Conservation (phyloP, 163 green algal species). For the Chloromonas sp. region DNA sequence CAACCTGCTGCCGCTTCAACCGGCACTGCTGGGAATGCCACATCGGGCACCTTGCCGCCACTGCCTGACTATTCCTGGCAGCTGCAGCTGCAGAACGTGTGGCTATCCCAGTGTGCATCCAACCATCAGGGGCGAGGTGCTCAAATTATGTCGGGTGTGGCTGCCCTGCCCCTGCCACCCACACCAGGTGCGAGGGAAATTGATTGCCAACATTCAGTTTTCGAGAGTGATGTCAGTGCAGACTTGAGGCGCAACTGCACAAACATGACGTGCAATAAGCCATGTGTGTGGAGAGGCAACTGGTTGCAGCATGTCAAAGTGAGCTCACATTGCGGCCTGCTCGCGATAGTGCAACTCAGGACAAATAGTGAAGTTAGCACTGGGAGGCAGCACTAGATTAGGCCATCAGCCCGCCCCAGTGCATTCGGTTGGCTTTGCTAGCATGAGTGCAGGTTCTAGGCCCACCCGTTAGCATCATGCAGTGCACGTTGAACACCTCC, state of each 20-base stretch:
- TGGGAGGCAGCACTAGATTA: too few species aligned
- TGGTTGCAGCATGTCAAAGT: too few species aligned
- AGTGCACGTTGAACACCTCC: not conserved
- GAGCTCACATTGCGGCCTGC: not conserved
- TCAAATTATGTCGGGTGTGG: not conserved
- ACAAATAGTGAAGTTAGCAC: too few species aligned
- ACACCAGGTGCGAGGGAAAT: not conserved
- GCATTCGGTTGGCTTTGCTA: too few species aligned
- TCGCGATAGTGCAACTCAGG: not conserved
- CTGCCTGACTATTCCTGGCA: conserved; percentile 8
- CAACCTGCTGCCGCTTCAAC: conserved; percentile 7
- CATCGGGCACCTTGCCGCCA: not conserved
- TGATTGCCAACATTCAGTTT: not conserved
- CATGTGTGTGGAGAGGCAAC: not conserved
- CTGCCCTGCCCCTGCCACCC: not conserved
- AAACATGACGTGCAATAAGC: too few species aligned
- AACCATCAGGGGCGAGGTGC: not conserved
- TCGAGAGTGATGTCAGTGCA: not conserved
- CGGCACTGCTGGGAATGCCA: not conserved
- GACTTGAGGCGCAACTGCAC: not conserved
- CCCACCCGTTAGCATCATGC: not conserved
- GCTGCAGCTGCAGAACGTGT: not conserved
- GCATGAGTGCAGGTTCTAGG: not conserved
- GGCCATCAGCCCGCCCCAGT: too few species aligned
- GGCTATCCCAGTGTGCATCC: conserved; percentile 1